Evolutionary conservation across 139 green algal genomes (phyloP).

Genomic region (Astrephomene gubernaculifera): DNA sequence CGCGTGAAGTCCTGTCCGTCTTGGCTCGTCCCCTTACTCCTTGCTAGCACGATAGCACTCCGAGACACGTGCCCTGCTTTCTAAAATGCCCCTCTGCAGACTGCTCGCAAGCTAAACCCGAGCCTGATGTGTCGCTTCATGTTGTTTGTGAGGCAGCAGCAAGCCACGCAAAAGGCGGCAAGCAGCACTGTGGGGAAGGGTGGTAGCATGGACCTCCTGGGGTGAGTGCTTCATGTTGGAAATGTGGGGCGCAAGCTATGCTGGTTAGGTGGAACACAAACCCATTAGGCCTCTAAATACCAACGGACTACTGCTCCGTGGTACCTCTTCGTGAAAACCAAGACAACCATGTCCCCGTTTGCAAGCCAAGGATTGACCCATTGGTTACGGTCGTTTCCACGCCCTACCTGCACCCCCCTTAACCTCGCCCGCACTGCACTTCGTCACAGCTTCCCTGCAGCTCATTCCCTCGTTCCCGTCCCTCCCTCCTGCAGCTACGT

Average conservation of each 20-base stretch:
- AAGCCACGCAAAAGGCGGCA: conserved; percentile 41
- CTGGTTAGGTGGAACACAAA: too few species aligned
- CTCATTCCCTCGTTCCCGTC: neutral
- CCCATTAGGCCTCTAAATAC: too few species aligned
- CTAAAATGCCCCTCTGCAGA: neutral
- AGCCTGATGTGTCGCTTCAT: conserved; percentile 34
- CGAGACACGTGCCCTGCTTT: neutral
- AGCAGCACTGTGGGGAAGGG: neutral
- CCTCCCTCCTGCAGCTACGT: conserved; percentile 3
- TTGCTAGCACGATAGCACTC: neutral
- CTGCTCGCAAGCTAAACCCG: conserved; percentile 8
- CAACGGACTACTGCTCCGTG: too few species aligned
- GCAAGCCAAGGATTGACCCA: neutral
- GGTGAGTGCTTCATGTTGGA: neutral
- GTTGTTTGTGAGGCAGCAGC: conserved; percentile 39
- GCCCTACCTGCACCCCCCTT: neutral
- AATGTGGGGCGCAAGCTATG: neutral
- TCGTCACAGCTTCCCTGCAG: neutral
- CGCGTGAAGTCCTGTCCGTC: too few species aligned
- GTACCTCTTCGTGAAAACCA: neutral
- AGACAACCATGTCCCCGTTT: neutral
- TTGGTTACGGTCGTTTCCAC: neutral
- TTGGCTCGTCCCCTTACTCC: neutral
- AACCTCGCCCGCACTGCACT: neutral
- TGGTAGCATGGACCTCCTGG: conserved; percentile 37